Evolutionary conservation across 345 rosid genomes (phyloP).

Genomic region (Acer saccharum): DNA sequence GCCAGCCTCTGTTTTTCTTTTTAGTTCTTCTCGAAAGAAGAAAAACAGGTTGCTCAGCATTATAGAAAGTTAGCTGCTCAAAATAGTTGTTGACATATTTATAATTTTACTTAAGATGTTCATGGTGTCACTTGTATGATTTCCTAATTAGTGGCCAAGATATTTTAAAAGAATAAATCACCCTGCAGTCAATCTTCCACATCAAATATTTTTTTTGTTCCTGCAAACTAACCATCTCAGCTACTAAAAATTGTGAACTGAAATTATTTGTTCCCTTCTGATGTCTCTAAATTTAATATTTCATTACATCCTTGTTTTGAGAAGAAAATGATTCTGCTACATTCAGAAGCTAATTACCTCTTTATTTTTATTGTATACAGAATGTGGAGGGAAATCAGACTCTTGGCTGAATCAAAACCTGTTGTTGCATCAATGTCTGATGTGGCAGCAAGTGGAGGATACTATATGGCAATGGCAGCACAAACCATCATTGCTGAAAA

Average conservation of each 20-base stretch:
- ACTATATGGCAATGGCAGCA: conserved; percentile 98
- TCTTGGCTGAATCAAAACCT: conserved; percentile 77
- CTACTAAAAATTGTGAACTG: not conserved
- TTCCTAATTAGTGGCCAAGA: no score
- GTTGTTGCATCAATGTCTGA: conserved; percentile 94
- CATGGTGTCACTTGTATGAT: not conserved
- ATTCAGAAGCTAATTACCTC: conserved; percentile 3
- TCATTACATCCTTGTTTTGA: not conserved
- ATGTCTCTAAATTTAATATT: not conserved
- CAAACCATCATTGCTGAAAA: conserved; percentile 71
- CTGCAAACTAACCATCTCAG: not conserved
- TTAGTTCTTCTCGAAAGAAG: not conserved
- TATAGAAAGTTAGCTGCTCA: not conserved
- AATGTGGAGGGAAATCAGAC: conserved; percentile 95
- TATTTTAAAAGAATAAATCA: not conserved
- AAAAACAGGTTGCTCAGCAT: not conserved
- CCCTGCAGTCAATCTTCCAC: not conserved
- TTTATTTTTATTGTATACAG: conserved; percentile 41
- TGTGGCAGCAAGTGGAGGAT: conserved; percentile 98
- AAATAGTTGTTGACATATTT: not conserved
- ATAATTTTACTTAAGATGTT: not conserved
- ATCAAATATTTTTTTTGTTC: not conserved
- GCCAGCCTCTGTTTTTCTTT: not conserved
- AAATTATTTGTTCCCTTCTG: not conserved
- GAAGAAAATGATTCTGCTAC: not conserved